Evolutionary conservation across 2,329 filamentous ascomycete genomes (phyloP).

Genomic region (Alternaria sp.): DNA sequence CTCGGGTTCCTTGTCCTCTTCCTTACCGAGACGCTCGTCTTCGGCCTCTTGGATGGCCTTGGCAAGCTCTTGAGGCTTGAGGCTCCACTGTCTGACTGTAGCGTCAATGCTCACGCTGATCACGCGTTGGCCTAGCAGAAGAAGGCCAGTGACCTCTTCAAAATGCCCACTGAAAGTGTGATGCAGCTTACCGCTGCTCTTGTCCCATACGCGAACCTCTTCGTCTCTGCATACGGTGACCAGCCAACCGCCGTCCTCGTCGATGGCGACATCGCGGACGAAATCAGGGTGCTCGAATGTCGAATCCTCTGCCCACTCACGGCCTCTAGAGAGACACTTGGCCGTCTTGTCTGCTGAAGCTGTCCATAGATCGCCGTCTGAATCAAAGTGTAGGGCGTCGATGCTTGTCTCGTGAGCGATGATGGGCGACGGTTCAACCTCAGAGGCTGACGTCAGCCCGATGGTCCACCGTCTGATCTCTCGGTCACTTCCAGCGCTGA

Average conservation of each 20-base stretch:
- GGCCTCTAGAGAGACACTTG: constrained; percentile 75
- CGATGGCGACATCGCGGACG: constrained; percentile 79
- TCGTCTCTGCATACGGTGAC: constrained; percentile 91
- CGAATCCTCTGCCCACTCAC: constrained; percentile 74
- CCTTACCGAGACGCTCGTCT: constrained; percentile 55
- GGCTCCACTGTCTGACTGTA: constrained; percentile 83
- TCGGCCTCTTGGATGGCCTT: constrained; percentile 60
- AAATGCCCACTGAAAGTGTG: constrained; percentile 83
- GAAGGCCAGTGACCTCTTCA: constrained; percentile 86
- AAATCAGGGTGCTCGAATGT: constrained; percentile 84
- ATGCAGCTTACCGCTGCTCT: constrained; percentile 71
- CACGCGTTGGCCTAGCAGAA: constrained; percentile 66
- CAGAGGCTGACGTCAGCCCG: constrained; percentile 24
- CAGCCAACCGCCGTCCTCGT: constrained; percentile 74
- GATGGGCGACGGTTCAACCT: constrained; percentile 60
- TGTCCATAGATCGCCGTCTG: constrained; percentile 82
- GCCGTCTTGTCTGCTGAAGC: constrained; percentile 88
- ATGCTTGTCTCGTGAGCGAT: constrained; percentile 89
- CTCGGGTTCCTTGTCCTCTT: constrained; percentile 51
- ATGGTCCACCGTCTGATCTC: constrained; percentile 79
- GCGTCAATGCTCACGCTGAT: constrained; percentile 89
- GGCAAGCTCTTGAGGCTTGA: constrained; percentile 67
- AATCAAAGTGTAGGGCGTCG: constrained; percentile 78
- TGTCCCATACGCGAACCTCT: constrained; percentile 88
- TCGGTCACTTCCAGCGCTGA: constrained; percentile 71